Percentiles rank a stretch among this genome's conserved stretches.
phyloP scores from a whole-genome alignment of 139 green algal species.

The Picochlorum costavermella region DNA sequence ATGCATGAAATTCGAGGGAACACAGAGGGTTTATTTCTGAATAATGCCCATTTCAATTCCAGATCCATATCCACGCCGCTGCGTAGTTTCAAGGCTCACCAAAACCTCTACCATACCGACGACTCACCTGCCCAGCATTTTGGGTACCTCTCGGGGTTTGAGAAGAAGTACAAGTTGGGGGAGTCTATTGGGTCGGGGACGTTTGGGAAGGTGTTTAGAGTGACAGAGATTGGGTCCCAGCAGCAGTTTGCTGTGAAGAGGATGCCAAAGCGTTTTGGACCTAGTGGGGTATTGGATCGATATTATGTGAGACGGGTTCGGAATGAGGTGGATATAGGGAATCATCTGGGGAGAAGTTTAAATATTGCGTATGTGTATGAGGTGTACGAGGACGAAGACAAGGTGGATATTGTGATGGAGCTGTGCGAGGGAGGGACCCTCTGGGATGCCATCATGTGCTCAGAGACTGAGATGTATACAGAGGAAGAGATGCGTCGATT shows the following conservation, averaged over 20 bases:
- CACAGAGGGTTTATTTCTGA: background rate
- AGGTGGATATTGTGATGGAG: conserved; percentile 72
- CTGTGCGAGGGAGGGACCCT: conserved; percentile 45
- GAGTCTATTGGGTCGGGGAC: conserved; percentile 30
- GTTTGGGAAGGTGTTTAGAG: conserved; percentile 26
- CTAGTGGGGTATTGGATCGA: conserved; percentile 34
- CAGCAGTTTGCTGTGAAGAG: conserved; percentile 61
- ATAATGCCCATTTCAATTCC: no score
- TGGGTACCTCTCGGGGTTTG: conserved; percentile 21
- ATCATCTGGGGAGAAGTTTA: conserved; percentile 52
- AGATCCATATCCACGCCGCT: no score
- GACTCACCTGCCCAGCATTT: conserved; percentile 15
- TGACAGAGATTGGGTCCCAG: background rate
- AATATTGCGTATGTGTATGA: conserved; percentile 60
- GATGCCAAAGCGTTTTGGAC: conserved; percentile 49
- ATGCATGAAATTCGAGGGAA: no score
- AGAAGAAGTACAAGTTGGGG: conserved; percentile 26
- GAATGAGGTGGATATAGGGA: conserved; percentile 68
- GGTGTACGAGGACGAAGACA: conserved; percentile 53
- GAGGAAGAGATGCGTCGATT: conserved; percentile 37
- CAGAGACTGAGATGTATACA: conserved; percentile 30
- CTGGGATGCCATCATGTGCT: conserved; percentile 23
- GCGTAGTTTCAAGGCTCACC: background rate
- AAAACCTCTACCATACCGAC: conserved; percentile 9
- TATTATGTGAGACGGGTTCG: conserved; percentile 52